phyloP scores from a whole-genome alignment of 225 moss, liverwort and hornwort genomes.

The Bryoerythrophyllum caledonicum region DNA sequence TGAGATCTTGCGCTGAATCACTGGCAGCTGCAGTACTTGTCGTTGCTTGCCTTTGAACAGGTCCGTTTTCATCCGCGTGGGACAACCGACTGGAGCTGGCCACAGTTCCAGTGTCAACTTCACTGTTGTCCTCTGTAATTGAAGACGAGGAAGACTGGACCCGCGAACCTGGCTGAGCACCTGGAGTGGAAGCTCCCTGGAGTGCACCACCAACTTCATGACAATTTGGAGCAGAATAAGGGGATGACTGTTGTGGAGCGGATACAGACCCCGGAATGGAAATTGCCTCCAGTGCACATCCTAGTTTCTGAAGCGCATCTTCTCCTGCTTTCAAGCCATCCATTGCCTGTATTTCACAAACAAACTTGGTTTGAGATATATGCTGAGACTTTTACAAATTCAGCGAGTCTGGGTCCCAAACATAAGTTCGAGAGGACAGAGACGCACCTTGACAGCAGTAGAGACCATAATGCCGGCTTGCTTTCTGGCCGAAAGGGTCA shows the following conservation, averaged over 20 bases:
- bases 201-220: conserved; percentile 35
- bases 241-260: conserved; percentile 31
- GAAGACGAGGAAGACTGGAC: conserved; percentile 64
- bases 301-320: conserved; percentile 69
- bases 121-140: conserved; percentile 56
- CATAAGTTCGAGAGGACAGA: conserved; percentile 16
- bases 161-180: conserved; percentile 45
- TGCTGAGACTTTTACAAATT: background rate
- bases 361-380: conserved; percentile 13
- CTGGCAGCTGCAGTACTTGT: conserved; percentile 45
- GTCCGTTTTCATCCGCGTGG: conserved; percentile 43
- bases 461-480: conserved; percentile 83
- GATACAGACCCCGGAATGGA: conserved; percentile 40
- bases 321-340: conserved; percentile 70
- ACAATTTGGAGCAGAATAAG: conserved; percentile 34
- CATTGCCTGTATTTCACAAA: conserved; percentile 60
- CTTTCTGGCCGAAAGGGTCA: conserved; percentile 69
- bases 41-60: conserved; percentile 30
- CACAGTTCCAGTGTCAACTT: conserved; percentile 54
- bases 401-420: conserved; percentile 4
- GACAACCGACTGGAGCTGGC: conserved; percentile 49
- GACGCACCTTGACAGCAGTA: conserved; percentile 84
- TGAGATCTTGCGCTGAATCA: conserved; percentile 45
- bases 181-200: conserved; percentile 45
- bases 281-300: conserved; percentile 69